Base-by-base conservation (phyloP, 306 rosid genomes). In the Casuarina equisetifolia region DNA sequence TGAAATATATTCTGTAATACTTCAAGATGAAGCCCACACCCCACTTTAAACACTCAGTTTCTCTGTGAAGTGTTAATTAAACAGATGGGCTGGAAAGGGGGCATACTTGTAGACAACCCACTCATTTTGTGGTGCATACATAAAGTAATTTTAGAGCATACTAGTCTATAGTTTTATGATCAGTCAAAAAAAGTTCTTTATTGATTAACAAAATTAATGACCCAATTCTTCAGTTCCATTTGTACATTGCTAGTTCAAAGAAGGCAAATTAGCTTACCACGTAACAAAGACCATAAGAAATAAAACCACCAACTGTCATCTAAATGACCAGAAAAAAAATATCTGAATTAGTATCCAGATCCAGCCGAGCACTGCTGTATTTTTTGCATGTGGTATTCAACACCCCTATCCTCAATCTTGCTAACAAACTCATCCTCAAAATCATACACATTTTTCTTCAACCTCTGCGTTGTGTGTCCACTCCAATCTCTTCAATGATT, bases 401-500 rank as follows among this genome's bases (percentile, higher is more conserved):
- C n/a, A 50, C 39, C 19, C 10, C 53, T 83, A 6, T 76, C 79
- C 70, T 20, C 74, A 51, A 46, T 70, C 68, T 73, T 76, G 3
- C 3, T 15, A 42, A n/a, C 36, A 49, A 55, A 39, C 11, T 32
- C 70, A 50, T 67, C 78, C 48, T 64, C 77, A 36, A 40, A 69
- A 11, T 15, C 53, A 63, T 4, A 35, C 38, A 20, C 25, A 15
- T 48, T 59, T 44, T 40, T 44, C 62, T 72, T 82, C 48, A 45
- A 62, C 67, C 48, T 59, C 73, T 3, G 86, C 82, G 5, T 80
- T 71, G 45, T 84, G 84, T n/a, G 50, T 82, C 85, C 83, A 84
- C 62, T 87, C 88, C 81, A 87, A 82, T 63, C 86, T 63, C 80
- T 79, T 69, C 82, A 84, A 20, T n/a, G 69, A 48, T 20, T 10